Conservation (phyloP, 1,284 basidiomycete genomes). For the Rhodotorula mucilaginosa region DNA sequence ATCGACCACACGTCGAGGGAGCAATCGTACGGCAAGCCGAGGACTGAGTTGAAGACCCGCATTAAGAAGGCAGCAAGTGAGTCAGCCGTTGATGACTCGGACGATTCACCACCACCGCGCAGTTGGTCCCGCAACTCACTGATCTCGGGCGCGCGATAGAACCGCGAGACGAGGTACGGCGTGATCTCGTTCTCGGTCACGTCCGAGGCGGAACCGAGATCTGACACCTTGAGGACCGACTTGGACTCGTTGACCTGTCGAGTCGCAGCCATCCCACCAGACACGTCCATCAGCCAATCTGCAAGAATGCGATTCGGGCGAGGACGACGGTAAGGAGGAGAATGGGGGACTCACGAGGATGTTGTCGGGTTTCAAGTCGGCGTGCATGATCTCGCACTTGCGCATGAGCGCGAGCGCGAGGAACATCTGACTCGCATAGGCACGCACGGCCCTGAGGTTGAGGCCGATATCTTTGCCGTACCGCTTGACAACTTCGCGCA, state of each 20-base stretch:
- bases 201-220: slow-evolving; percentile 92
- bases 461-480: slow-evolving; percentile 98
- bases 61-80: not conserved
- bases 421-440: slow-evolving; percentile 95
- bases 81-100: not conserved
- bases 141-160: slow-evolving; percentile 98
- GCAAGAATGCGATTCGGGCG: not conserved
- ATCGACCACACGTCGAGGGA: slow-evolving; percentile 96
- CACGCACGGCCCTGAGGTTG: slow-evolving; percentile 93
- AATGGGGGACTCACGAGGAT: slow-evolving; percentile 64
- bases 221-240: slow-evolving; percentile 88
- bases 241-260: slow-evolving; percentile 88
- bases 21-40: slow-evolving; percentile 91
- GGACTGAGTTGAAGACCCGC: slow-evolving; percentile 58
- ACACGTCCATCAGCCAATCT: not conserved
- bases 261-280: not conserved
- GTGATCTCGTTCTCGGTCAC: slow-evolving; percentile 94
- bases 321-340: not conserved
- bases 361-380: slow-evolving; percentile 97
- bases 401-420: slow-evolving; percentile 77
- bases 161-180: slow-evolving; percentile 94
- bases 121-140: slow-evolving; percentile 61
- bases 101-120: not conserved
- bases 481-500: slow-evolving; percentile 96
- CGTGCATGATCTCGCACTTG: slow-evolving; percentile 92